Evolutionary conservation across 345 rosid genomes (phyloP).

Genomic region (Draba incana): DNA sequence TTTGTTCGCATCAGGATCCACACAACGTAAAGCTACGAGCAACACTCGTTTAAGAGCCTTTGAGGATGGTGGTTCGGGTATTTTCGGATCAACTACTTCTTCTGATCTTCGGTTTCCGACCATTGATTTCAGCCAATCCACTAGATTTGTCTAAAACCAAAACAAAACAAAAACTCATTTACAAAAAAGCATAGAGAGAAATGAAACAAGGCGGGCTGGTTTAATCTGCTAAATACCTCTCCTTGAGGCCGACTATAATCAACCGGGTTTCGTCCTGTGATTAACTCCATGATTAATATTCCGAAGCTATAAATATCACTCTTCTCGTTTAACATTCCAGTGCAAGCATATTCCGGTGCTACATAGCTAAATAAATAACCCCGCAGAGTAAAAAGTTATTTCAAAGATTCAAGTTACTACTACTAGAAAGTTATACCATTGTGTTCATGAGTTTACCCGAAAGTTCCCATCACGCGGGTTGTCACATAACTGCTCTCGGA

Average conservation of each 20-base stretch:
- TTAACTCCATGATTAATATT: conserved; percentile 81
- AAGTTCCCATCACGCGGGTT: conserved; percentile 97
- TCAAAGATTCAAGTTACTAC: background rate
- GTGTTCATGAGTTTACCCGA: conserved; percentile 55
- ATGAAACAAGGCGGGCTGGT: background rate
- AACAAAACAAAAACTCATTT: background rate
- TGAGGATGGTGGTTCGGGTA: conserved; percentile 71
- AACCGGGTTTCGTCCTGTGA: conserved; percentile 89
- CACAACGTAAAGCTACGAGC: conserved; percentile 89
- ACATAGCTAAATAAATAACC: conserved; percentile 58
- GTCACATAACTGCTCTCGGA: conserved; percentile 80
- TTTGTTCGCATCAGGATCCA: conserved; percentile 78
- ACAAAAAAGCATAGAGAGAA: background rate
- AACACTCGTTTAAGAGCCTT: conserved; percentile 77
- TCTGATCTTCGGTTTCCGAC: conserved; percentile 74
- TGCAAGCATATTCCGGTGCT: conserved; percentile 96
- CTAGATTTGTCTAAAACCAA: conserved; percentile 72
- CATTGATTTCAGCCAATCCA: conserved; percentile 93
- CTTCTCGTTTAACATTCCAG: conserved; percentile 81
- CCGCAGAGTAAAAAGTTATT: background rate
- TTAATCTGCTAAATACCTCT: conserved; percentile 53
- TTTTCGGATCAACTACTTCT: conserved; percentile 82
- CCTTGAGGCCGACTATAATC: conserved; percentile 86
- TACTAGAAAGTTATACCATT: background rate
- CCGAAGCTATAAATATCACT: conserved; percentile 90